A percentile compares a stretch with the other conserved stretches of the same genome.
Evolutionary conservation across 768 basidiomycete genomes (phyloP).

Genomic region (Lentinula guzmanii): DNA sequence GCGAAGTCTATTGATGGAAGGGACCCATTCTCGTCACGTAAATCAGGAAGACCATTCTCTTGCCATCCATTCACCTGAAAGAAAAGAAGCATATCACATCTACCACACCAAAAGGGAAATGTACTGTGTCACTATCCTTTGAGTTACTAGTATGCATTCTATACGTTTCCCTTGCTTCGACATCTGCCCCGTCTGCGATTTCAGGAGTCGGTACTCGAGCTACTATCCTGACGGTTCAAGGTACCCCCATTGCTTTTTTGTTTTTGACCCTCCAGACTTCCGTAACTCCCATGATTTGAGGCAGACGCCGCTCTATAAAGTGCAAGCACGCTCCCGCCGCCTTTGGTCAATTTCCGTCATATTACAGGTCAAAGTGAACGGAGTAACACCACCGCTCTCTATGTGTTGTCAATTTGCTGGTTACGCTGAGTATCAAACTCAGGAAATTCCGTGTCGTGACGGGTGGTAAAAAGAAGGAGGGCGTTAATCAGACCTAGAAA

Average conservation of each 20-base stretch:
- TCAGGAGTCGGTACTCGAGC: background rate
- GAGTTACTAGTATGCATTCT: background rate
- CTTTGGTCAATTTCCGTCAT: background rate
- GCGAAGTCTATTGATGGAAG: no score
- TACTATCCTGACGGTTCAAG: background rate
- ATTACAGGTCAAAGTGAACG: constrained; percentile 10
- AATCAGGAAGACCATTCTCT: no score
- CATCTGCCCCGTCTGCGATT: background rate
- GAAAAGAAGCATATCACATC: no score
- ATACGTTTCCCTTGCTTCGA: background rate
- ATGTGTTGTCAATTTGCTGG: constrained; percentile 3
- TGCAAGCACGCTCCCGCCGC: background rate
- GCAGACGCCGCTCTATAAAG: background rate
- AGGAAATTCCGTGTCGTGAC: constrained; percentile 15
- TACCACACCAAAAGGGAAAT: no score
- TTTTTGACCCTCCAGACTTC: background rate
- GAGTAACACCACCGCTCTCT: constrained; percentile 12
- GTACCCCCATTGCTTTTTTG: background rate
- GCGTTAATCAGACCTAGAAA: constrained; percentile 22
- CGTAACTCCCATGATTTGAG: background rate
- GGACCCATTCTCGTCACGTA: no score
- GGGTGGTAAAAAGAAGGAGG: constrained; percentile 20
- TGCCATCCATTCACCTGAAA: no score
- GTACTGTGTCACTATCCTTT: no score
- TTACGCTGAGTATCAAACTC: constrained; percentile 18